Base-by-base conservation (phyloP, 805 yeast genomes). In the Kregervanrija delftensis region DNA sequence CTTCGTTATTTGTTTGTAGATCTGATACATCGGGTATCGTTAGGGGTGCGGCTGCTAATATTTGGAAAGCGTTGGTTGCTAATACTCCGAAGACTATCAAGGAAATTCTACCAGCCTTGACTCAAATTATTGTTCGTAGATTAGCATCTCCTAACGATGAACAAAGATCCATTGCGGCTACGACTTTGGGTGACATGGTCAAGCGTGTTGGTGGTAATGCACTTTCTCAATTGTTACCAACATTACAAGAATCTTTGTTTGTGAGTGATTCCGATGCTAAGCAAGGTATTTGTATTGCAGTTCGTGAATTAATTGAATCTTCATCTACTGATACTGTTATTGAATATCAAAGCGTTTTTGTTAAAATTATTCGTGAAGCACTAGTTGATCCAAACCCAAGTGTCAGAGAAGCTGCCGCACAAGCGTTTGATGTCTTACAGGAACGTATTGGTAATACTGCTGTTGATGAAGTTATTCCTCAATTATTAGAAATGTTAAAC, bases 221-320 rank as follows among this genome's bases (percentile, higher is more conserved):
- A 0, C 73, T 93, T 50, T 71, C 87, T 2, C 88, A 86, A 60
- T 68, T 93, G 49, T 69, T 93, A 48, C 99, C 99, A 37, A 84
- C 95, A 4, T 69, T 91, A 55, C 84, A 86, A 53, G 76, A 74
- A 35, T 75, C 87, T 1, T 67, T 85, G 50, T 60, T 70, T 43
- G 58, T 69, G 12, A 68, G 72, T n/a, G 93, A 85, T 56, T 69
- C 86, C n/a, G 93, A 83, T 60, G 83, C 95, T 33, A 86, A 86
- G 60, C 95, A 90, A 69, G 99, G 99, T 71, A 87, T 93, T 42
- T 93, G 99, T 71, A 80, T 91, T 61, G 99, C 99, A 8, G 71
- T 89, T 40, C 77, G 81, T 37, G 98, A 90, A 61, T 78, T 93
- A 49, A 80, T 90, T 50, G 81, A 79, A 51, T 85, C 96, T 0